Base-by-base conservation (phyloP, 2,329 filamentous ascomycete genomes). In the Lasiodiplodia theobromae region DNA sequence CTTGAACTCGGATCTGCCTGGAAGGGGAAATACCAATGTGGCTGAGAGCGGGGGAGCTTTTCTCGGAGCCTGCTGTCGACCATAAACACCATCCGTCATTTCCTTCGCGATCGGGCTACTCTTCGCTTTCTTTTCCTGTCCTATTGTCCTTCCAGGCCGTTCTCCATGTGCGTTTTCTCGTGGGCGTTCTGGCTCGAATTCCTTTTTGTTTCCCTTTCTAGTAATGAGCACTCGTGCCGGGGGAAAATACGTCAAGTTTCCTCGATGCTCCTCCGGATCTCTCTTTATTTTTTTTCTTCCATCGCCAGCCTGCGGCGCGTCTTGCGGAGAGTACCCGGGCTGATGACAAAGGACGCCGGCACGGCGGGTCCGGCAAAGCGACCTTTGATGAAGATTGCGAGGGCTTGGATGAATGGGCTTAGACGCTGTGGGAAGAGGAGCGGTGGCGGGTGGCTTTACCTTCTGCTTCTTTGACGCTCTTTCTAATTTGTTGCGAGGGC, bases 341-440 rank as follows among this genome's bases (percentile, higher is more conserved):
- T 18, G 23, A 37, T 28, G 23, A 25, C 28, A 58, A 67, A 67
- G 64, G 64, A 38, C 28, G 38, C 64, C 64, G 58, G 65, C 65
- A 58, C 65, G 65, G 65, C 65, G 53, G 65, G 65, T 57, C 65
- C 65, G 65, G 65, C 64, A 56, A 34, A 51, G 52, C 64, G 64
- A 57, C 23, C 58, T 18, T 64, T 63, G 40, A 49, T 28, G 58
- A 49, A 52, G 44, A 18, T 34, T 21, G 12, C n/a, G 44, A 47
- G 28, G 57, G 25, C 11, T 49, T 51, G 44, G 60, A 21, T 31
- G 57, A 47, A 60, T 37, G 60, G 60, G 60, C 44, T 52, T 52
- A n/a, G 47, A 64, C n/a, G 25, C 38, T 31, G 21, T 40, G 10
- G n/a, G 31, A 28, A 49, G 47, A 28, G 28, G 49, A 57, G 38